Percentiles rank a stretch among this genome's conserved stretches.
These are phyloP conservation scores for Microdochium nivale DNA, from an alignment of 2,329 filamentous ascomycete genomes.

Conservation along the genomic window DNA sequence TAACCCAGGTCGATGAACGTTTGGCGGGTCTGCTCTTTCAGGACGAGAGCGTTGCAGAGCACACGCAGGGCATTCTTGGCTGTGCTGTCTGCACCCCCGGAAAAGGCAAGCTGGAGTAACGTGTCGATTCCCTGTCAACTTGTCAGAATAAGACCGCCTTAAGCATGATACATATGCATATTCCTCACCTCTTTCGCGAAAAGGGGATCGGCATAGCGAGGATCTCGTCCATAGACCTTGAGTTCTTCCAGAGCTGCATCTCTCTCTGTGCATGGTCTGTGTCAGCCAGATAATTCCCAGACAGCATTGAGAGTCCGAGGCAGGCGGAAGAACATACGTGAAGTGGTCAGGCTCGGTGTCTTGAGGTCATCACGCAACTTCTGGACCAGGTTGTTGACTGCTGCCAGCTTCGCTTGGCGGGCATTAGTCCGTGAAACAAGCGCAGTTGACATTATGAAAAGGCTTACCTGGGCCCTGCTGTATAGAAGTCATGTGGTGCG, in stretches of 20 bases:
- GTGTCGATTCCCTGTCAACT: conserved; percentile 60
- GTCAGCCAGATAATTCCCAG: conserved; percentile 4
- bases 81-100: conserved; percentile 50
- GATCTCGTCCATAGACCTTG: conserved; percentile 70
- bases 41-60: conserved; percentile 74
- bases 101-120: conserved; percentile 65
- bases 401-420: conserved; percentile 4
- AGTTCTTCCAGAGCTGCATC: conserved; percentile 56
- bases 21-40: conserved; percentile 60
- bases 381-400: conserved; percentile 5
- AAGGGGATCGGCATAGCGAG: conserved; percentile 67
- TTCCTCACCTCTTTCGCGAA: conserved; percentile 64
- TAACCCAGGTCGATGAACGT: conserved; percentile 64
- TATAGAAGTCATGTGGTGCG: neutral
- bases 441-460: neutral
- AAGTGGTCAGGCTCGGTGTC: conserved; percentile 2
- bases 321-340: conserved; percentile 2
- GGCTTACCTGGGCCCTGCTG: conserved; percentile 5
- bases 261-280: conserved; percentile 41
- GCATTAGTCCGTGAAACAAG: neutral
- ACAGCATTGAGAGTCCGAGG: neutral
- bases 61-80: conserved; percentile 73
- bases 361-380: conserved; percentile 6
- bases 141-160: conserved; percentile 7
- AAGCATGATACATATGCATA: conserved; percentile 1